phyloP scores from a whole-genome alignment of 345 rosid species.

The Hypericum perforatum region DNA sequence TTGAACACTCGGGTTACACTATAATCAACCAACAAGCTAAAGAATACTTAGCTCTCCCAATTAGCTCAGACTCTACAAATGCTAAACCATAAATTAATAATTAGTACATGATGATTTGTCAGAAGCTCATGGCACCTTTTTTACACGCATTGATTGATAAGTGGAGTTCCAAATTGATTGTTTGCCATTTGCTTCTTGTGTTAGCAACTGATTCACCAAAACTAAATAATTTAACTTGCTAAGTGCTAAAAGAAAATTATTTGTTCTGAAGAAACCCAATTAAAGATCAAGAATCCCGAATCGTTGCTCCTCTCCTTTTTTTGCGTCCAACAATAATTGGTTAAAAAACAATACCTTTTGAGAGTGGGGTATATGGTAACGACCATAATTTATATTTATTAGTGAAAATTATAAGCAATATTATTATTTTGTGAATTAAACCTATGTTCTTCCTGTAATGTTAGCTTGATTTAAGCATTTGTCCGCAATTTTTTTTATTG shows the following conservation, averaged over 20 bases:
- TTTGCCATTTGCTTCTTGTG: neutral
- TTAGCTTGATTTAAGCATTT: too few species aligned
- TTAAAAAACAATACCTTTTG: conserved; percentile 25
- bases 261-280: neutral
- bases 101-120: too few species aligned
- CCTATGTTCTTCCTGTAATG: too few species aligned
- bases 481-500: too few species aligned
- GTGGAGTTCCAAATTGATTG: too few species aligned
- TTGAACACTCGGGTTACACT: conserved; percentile 7
- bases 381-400: neutral
- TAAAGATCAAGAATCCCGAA: neutral
- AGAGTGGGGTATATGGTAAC: conserved; percentile 29
- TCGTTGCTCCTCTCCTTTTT: neutral
- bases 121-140: too few species aligned
- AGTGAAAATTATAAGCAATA: neutral
- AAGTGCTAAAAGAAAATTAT: neutral
- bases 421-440: too few species aligned
- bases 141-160: too few species aligned
- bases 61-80: too few species aligned
- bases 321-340: conserved; percentile 13
- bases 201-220: neutral
- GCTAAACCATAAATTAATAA: too few species aligned
- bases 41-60: too few species aligned
- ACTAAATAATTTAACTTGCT: neutral
- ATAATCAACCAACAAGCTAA: conserved; percentile 9